These are phyloP conservation scores for Flaveria sonorensis DNA, from an alignment of 129 eudicot species.

Conservation along the genomic window DNA sequence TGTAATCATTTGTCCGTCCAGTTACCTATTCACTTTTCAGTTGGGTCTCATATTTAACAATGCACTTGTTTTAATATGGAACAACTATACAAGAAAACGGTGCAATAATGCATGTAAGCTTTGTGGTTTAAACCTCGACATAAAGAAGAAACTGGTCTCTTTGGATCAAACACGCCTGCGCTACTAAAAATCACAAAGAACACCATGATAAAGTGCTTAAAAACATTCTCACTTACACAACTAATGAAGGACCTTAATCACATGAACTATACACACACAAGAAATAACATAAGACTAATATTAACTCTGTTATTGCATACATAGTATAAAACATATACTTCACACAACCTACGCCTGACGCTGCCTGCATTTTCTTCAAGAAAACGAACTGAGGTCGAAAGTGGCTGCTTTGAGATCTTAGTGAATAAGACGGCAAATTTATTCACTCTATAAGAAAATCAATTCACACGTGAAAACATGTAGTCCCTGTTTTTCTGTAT, in stretches of 20 bases:
- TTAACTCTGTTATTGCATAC: slow-evolving; percentile 25
- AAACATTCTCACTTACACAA: slow-evolving; percentile 9
- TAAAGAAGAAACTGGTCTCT: not conserved
- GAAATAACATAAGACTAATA: slow-evolving; percentile 21
- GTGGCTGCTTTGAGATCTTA: slow-evolving; percentile 26
- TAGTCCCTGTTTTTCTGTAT: slow-evolving; percentile 19
- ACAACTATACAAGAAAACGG: not conserved
- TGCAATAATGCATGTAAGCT: not conserved
- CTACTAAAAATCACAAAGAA: slow-evolving; percentile 23
- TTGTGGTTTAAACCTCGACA: not conserved
- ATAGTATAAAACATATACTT: slow-evolving; percentile 14
- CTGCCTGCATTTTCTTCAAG: slow-evolving; percentile 20
- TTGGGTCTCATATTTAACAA: too few species aligned
- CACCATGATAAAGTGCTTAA: not conserved
- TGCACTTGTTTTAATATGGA: not conserved
- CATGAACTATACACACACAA: slow-evolving; percentile 24
- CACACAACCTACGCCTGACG: slow-evolving; percentile 12
- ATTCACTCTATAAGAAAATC: slow-evolving; percentile 26
- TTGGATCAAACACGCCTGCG: not conserved
- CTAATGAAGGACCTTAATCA: not conserved
- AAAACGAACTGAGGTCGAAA: slow-evolving; percentile 23
- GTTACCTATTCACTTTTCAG: too few species aligned
- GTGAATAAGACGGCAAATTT: slow-evolving; percentile 21
- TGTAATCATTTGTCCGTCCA: too few species aligned
- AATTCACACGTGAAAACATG: slow-evolving; percentile 31